Evolutionary conservation across 2,329 filamentous ascomycete genomes (phyloP).

Genomic region (Nigrospora oryzae): DNA sequence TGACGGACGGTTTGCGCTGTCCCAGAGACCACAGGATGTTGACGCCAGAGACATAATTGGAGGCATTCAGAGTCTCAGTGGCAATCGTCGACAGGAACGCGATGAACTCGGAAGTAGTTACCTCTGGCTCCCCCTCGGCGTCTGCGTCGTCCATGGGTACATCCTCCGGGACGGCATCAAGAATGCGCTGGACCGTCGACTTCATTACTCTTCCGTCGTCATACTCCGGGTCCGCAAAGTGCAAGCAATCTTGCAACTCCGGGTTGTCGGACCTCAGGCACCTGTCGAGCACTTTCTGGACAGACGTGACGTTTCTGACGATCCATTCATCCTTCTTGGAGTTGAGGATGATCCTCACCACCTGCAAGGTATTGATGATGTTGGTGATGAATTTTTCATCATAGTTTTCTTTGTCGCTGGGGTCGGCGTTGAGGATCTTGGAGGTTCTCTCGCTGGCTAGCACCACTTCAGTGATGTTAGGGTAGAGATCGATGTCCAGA

Average conservation of each 20-base stretch:
- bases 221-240: slow-evolving; percentile 61
- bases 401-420: slow-evolving; percentile 59
- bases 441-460: slow-evolving; percentile 72
- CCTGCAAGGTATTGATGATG: slow-evolving; percentile 89
- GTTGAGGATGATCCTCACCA: slow-evolving; percentile 82
- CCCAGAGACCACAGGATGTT: slow-evolving; percentile 92
- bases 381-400: slow-evolving; percentile 78
- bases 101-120: slow-evolving; percentile 78
- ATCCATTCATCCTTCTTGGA: slow-evolving; percentile 90
- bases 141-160: slow-evolving; percentile 66
- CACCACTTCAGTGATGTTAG: slow-evolving; percentile 81
- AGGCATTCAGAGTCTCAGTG: slow-evolving; percentile 75
- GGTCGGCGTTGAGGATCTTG: slow-evolving; percentile 48
- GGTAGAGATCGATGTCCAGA: slow-evolving; percentile 82
- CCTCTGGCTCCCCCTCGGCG: slow-evolving; percentile 76
- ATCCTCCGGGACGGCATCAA: slow-evolving; percentile 81
- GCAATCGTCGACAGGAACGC: slow-evolving; percentile 77
- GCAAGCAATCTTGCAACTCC: slow-evolving; percentile 88
- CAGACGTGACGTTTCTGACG: slow-evolving; percentile 61
- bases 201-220: slow-evolving; percentile 64
- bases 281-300: slow-evolving; percentile 88
- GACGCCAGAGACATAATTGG: slow-evolving; percentile 78
- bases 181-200: slow-evolving; percentile 70
- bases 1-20: slow-evolving; percentile 72
- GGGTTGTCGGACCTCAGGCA: slow-evolving; percentile 79